Percentiles rank a stretch among this genome's conserved stretches.
Evolutionary conservation across 331 rosid species (phyloP).

Genomic region (Ulmus americana): DNA sequence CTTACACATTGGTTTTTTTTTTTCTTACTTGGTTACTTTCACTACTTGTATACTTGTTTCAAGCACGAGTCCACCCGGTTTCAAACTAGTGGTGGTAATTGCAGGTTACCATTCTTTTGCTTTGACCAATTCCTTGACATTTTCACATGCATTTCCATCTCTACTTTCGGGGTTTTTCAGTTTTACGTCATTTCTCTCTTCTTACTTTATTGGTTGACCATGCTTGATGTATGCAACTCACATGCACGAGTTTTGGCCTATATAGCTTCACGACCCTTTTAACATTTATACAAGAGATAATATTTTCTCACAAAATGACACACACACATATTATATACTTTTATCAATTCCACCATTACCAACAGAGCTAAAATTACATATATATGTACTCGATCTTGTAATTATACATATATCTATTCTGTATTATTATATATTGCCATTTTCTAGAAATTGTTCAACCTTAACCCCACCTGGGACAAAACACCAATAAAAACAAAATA

Average conservation of each 20-base stretch:
- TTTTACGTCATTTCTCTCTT: background rate
- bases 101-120: background rate
- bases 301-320: background rate
- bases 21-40: background rate
- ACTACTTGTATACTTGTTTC: conserved; percentile 17
- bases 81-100: background rate
- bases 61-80: conserved; percentile 37
- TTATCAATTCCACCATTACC: background rate
- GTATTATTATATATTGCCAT: background rate
- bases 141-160: conserved; percentile 9
- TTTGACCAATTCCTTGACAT: background rate
- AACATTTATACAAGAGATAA: background rate
- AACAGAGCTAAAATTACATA: background rate
- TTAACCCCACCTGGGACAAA: background rate
- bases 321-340: background rate
- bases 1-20: conserved; percentile 16
- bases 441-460: background rate
- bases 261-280: conserved; percentile 3
- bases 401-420: background rate
- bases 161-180: conserved; percentile 20
- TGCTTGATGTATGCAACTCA: conserved; percentile 7
- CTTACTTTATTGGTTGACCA: background rate
- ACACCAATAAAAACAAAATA: background rate
- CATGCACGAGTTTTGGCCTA: conserved; percentile 32
- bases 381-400: background rate